Percentiles rank a stretch among this genome's conserved stretches.
These are phyloP conservation scores for Hydnomerulius pinastri DNA, from an alignment of 768 basidiomycete genomes.

Conservation along the genomic window DNA sequence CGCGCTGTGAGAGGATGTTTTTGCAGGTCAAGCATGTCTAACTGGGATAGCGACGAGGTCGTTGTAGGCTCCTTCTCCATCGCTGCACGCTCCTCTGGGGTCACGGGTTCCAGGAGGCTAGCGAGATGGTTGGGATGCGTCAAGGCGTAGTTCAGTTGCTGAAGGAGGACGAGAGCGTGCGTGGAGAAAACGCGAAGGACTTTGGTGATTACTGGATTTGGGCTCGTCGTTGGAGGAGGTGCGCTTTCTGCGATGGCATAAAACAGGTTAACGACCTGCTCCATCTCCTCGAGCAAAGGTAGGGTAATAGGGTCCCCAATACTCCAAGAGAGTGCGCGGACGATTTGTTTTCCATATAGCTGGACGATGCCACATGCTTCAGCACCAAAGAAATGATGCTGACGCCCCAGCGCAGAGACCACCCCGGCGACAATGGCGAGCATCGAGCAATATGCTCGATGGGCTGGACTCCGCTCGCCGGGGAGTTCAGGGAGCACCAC, in stretches of 20 bases:
- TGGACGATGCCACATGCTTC: constrained; percentile 88
- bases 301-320: constrained; percentile 76
- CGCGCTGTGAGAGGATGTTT: constrained; percentile 74
- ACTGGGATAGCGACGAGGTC: constrained; percentile 34
- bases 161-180: constrained; percentile 72
- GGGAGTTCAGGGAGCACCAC: constrained; percentile 68
- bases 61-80: constrained; percentile 61
- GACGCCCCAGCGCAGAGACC: constrained; percentile 59
- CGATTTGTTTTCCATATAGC: constrained; percentile 80
- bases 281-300: constrained; percentile 79
- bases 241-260: constrained; percentile 63
- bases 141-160: constrained; percentile 87
- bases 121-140: constrained; percentile 90
- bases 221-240: constrained; percentile 15
- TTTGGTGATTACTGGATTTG: constrained; percentile 52
- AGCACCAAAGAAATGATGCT: constrained; percentile 77
- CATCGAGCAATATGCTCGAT: constrained; percentile 83
- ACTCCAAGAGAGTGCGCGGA: constrained; percentile 78
- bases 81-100: constrained; percentile 67
- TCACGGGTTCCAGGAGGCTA: constrained; percentile 77
- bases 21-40: constrained; percentile 57
- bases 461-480: constrained; percentile 76
- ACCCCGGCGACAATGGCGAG: constrained; percentile 77
- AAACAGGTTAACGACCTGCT: constrained; percentile 78
- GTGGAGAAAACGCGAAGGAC: constrained; percentile 70